Base-by-base conservation (phyloP, 352 stramenopile species). In the Hyaloperonospora brassicae region DNA sequence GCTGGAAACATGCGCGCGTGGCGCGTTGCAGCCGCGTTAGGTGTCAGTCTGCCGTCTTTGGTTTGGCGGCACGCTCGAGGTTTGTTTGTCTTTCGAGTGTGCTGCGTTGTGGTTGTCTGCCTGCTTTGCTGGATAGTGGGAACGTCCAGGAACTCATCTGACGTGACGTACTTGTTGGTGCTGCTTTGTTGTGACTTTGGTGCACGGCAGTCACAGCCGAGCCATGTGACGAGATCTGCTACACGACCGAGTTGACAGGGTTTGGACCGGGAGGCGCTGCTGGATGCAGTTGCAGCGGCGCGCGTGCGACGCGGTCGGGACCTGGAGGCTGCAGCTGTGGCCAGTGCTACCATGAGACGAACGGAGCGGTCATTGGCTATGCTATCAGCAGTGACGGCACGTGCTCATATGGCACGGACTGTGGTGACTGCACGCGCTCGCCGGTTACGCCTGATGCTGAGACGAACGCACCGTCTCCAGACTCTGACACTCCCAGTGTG, bases 221-320 rank as follows among this genome's bases (percentile, higher is more conserved):
- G 23, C 52, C 52, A 3, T 83, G 72, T 46, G 44, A 53, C 0
- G 4, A 50, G 2, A 68, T 84, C 40, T 84, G 73, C 55, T 70
- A 66, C 25, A 70, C 60, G 25, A 72, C 58, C 2, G 52, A 59
- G 10, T n/a, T 77, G 14, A 70, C 61, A 27, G 73, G 73, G 21
- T 84, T 84, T 39, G 50, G 47, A 5, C 46, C 68, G 0, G 62
- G 60, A 56, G 73, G 70, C 5, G 17, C 8, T 9, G 24, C 52
- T 12, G 59, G 49, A 30, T 79, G 70, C 38, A 58, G 47, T 21
- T 83, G 72, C 30, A 63, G n/a, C 17, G 64, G 67, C 34, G 64
- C 54, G 3, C 60, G 60, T 11, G 57, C 45, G 1, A 50, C 48
- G 12, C 56, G 65, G n/a, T 45, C 57, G 5, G 60, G 64, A 27